phyloP scores from a whole-genome alignment of 225 moss, liverwort and hornwort genomes.

The Polytrichum commune region DNA sequence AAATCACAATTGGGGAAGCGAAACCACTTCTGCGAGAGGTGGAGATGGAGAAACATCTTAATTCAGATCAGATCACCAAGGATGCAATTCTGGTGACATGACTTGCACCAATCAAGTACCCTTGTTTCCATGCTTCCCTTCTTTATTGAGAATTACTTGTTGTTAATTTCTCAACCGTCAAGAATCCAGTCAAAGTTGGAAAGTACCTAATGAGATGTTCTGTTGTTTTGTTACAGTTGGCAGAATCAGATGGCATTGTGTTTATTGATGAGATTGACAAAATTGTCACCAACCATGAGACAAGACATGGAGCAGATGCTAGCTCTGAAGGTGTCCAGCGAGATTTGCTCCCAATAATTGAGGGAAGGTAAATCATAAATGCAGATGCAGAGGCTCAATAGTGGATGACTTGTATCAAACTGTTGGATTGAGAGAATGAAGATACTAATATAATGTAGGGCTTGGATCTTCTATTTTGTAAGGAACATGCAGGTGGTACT shows the following conservation, averaged over 20 bases:
- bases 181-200: too few relatives aligned
- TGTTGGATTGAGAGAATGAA: background rate
- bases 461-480: too few relatives aligned
- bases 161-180: too few relatives aligned
- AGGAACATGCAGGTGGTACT: too few relatives aligned
- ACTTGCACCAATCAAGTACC: slow-evolving; percentile 1
- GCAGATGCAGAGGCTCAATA: background rate
- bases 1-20: slow-evolving; percentile 80
- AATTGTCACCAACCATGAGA: slow-evolving; percentile 81
- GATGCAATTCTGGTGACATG: slow-evolving; percentile 72
- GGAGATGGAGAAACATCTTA: slow-evolving; percentile 90
- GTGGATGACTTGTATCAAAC: background rate
- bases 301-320: slow-evolving; percentile 80
- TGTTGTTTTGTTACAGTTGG: slow-evolving; percentile 39
- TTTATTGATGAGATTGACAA: slow-evolving; percentile 97
- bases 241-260: slow-evolving; percentile 84
- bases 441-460: too few relatives aligned
- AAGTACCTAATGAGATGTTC: too few relatives aligned
- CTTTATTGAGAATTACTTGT: too few relatives aligned
- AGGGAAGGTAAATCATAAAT: slow-evolving; percentile 54
- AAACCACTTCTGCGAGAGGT: slow-evolving; percentile 78
- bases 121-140: too few relatives aligned
- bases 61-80: slow-evolving; percentile 80
- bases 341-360: slow-evolving; percentile 85
- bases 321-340: slow-evolving; percentile 90